Evolutionary conservation across 1,139 yeast genomes (phyloP).

Genomic region (Magnusiomyces sp.): DNA sequence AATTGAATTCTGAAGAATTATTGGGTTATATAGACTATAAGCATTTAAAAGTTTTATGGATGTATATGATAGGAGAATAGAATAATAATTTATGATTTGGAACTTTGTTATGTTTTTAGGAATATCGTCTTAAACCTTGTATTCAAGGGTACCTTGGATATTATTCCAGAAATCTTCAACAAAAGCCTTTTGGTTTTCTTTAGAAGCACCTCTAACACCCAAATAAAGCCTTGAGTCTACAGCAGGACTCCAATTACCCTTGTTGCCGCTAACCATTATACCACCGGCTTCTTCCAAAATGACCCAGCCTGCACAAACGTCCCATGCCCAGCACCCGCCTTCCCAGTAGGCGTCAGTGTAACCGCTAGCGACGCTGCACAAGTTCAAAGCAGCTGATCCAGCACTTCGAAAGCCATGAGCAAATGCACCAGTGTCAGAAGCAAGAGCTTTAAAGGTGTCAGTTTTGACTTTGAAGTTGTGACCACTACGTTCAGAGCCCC

Average conservation of each 20-base stretch:
- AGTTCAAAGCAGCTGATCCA: conserved; percentile 55
- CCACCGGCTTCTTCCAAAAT: conserved; percentile 54
- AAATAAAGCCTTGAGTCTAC: conserved; percentile 45
- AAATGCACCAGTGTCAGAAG: conserved; percentile 41
- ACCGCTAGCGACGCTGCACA: conserved; percentile 49
- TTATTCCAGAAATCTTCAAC: conserved; percentile 43
- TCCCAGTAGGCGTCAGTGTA: conserved; percentile 53
- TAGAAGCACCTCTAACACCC: conserved; percentile 46
- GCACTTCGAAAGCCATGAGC: conserved; percentile 51
- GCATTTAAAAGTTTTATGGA: no score
- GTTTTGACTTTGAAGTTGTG: conserved; percentile 41
- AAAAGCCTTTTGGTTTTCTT: conserved; percentile 35
- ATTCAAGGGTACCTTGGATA: conserved; percentile 39
- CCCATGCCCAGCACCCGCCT: conserved; percentile 59
- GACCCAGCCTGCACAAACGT: conserved; percentile 59
- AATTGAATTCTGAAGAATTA: no score
- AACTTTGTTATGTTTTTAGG: no score
- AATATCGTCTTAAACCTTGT: conserved; percentile 15
- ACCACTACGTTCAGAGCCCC: conserved; percentile 52
- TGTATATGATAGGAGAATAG: no score
- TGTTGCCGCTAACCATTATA: conserved; percentile 43
- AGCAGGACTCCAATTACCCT: conserved; percentile 39
- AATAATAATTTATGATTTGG: no score
- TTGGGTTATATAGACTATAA: no score
- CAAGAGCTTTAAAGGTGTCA: conserved; percentile 39